Conservation (phyloP, 2,329 filamentous ascomycete species). For the Blastomyces parvus region DNA sequence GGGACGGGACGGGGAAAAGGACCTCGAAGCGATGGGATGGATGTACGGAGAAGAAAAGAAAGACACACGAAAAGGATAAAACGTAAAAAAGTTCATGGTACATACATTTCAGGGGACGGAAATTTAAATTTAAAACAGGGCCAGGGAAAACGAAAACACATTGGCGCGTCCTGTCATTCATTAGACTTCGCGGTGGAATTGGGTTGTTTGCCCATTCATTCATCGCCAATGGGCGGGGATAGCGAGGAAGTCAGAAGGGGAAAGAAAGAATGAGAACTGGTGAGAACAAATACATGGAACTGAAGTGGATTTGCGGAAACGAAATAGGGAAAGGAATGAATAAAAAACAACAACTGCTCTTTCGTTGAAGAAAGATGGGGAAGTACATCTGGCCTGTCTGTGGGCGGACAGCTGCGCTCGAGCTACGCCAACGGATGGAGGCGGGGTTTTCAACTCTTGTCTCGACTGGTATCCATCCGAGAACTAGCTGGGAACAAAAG, state of each 20-base stretch:
- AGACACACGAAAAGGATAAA: too few species aligned
- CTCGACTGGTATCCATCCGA: too few species aligned
- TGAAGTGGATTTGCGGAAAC: conserved; percentile 1
- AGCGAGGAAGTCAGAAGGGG: too few species aligned
- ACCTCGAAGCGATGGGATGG: background rate
- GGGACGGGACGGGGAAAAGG: background rate
- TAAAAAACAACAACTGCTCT: conserved; percentile 3
- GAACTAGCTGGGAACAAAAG: too few species aligned
- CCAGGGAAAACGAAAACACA: too few species aligned
- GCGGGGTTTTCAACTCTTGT: too few species aligned
- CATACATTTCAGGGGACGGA: background rate
- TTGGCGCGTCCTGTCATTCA: background rate
- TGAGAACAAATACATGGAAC: conserved; percentile 7
- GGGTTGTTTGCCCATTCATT: too few species aligned
- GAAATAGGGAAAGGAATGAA: background rate
- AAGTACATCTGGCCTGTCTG: background rate
- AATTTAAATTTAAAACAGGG: too few species aligned
- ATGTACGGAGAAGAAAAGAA: background rate
- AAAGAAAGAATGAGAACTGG: conserved; percentile 11
- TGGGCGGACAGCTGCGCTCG: background rate
- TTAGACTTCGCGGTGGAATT: background rate
- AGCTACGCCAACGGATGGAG: background rate
- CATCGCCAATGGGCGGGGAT: too few species aligned
- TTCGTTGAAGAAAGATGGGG: background rate
- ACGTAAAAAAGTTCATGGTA: background rate